Conservation (phyloP, 192 early-diverging fungal species). For the Coemansia sp. region DNA sequence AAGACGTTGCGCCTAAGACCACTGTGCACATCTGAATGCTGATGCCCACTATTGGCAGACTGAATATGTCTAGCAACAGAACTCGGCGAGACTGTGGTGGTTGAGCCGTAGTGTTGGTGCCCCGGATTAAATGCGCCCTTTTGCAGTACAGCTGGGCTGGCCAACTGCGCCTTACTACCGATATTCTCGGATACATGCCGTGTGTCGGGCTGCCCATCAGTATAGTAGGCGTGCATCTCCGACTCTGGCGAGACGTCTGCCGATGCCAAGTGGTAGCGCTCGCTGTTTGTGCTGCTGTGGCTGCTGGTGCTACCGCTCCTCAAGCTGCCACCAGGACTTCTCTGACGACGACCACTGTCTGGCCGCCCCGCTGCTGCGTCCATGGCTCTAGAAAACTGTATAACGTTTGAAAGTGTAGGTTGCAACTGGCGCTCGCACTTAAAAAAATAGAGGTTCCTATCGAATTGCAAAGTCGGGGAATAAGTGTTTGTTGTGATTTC, state of each 20-base stretch:
- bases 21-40: neutral
- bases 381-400: neutral
- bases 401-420: neutral
- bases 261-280: constrained; percentile 8
- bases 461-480: neutral
- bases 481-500: constrained; percentile 9
- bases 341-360: neutral
- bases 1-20: constrained; percentile 14
- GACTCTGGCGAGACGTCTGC: neutral
- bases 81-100: neutral
- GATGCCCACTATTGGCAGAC: neutral
- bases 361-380: neutral
- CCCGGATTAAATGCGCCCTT: neutral
- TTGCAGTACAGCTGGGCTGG: neutral
- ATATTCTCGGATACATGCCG: neutral
- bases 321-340: neutral
- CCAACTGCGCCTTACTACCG: neutral
- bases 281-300: constrained; percentile 5
- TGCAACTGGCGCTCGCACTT: neutral
- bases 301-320: constrained; percentile 6
- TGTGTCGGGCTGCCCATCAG: neutral
- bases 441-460: neutral
- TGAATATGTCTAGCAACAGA: neutral
- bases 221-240: neutral
- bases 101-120: constrained; percentile 4